Evolutionary conservation across 1,284 basidiomycete genomes (phyloP).

Genomic region (Ustilago vetiveriae): DNA sequence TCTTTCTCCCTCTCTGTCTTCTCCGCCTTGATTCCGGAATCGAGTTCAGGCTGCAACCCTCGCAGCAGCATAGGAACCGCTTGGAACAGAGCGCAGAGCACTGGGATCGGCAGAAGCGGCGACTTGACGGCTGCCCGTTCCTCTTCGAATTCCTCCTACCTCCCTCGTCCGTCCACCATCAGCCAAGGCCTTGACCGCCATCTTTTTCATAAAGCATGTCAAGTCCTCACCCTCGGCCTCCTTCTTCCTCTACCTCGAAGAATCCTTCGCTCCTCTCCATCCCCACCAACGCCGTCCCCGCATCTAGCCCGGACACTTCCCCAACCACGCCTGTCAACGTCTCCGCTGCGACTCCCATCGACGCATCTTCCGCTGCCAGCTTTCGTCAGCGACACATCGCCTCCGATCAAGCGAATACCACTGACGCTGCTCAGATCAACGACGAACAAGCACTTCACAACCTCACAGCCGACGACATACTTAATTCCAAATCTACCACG

Average conservation of each 20-base stretch:
- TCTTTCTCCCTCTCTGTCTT: too few relatives aligned
- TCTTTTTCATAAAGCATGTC: constrained; percentile 15
- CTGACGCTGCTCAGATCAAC: constrained; percentile 3
- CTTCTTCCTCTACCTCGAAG: constrained; percentile 5
- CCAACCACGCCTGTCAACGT: constrained; percentile 26
- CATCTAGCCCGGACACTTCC: constrained; percentile 1
- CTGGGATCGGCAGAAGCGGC: too few relatives aligned
- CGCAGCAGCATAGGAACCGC: background rate
- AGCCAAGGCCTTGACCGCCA: background rate
- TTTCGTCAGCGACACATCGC: constrained; percentile 2
- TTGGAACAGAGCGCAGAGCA: too few relatives aligned
- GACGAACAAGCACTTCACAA: constrained; percentile 27
- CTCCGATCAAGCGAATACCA: background rate
- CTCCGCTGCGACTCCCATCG: too few relatives aligned
- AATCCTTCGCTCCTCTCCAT: constrained; percentile 21
- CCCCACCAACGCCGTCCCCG: constrained; percentile 1
- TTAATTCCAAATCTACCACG: constrained; percentile 1
- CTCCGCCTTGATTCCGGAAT: too few relatives aligned
- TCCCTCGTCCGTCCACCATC: background rate
- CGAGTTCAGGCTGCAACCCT: too few relatives aligned
- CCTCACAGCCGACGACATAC: constrained; percentile 13
- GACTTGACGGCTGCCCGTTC: too few relatives aligned
- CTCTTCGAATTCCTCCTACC: background rate
- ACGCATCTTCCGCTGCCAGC: too few relatives aligned
- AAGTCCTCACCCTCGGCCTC: constrained; percentile 2